phyloP scores from a whole-genome alignment of 2,329 filamentous ascomycete genomes.

The Colletotrichum caudatum region DNA sequence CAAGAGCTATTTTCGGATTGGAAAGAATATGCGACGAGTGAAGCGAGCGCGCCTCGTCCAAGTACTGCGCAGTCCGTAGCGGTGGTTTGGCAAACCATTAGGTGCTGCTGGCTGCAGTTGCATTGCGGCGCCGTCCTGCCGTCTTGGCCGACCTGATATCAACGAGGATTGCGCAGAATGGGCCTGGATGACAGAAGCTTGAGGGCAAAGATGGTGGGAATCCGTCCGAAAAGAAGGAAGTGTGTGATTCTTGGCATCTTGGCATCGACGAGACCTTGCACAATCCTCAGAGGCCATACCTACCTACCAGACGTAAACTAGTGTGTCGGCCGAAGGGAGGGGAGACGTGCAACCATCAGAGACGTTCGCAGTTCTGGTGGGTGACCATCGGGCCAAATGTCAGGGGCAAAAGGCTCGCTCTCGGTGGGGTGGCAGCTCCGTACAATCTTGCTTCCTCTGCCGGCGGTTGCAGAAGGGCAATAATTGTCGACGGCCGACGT shows the following conservation, averaged over 20 bases:
- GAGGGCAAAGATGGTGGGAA: conserved; percentile 8
- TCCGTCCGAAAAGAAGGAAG: conserved; percentile 32
- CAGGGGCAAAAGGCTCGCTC: conserved; percentile 14
- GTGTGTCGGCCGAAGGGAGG: conserved; percentile 5
- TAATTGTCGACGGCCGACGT: conserved; percentile 30
- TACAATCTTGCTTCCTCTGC: conserved; percentile 7
- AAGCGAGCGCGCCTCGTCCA: background rate
- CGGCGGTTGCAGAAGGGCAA: conserved; percentile 30
- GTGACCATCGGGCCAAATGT: background rate
- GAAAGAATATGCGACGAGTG: conserved; percentile 26
- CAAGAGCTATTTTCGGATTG: conserved; percentile 35
- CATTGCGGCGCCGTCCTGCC: conserved; percentile 15
- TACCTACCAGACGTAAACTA: no score
- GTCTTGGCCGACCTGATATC: conserved; percentile 16
- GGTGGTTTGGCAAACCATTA: background rate
- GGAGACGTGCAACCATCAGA: conserved; percentile 18
- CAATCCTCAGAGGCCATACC: conserved; percentile 1
- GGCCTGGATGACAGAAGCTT: conserved; percentile 38
- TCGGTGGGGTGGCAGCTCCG: background rate
- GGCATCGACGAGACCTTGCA: background rate
- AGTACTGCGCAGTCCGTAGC: background rate
- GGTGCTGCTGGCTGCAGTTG: background rate
- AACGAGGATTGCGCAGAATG: background rate
- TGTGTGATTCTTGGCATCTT: conserved; percentile 1
- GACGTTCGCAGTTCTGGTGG: conserved; percentile 1